Evolutionary conservation across 352 stramenopile genomes (phyloP), one percentile per base, ranked within the genome.

Genomic region (Globisporangium abappressorium): DNA sequence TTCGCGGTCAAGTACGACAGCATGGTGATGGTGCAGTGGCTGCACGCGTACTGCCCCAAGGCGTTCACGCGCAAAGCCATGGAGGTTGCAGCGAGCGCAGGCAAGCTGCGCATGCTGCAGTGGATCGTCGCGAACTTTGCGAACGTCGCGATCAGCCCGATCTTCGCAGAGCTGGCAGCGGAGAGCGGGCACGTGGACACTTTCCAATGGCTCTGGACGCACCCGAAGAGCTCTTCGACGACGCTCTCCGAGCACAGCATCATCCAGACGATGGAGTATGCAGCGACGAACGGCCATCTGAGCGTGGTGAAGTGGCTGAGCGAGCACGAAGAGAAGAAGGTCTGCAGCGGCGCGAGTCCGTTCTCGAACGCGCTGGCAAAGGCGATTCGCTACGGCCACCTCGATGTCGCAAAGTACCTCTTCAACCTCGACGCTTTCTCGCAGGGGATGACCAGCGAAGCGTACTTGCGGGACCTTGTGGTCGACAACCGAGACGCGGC

Each of bases 11-110:
- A 38, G 24, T n/a, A 41, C 28, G 26, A 38, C 53, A 58, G 18
- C 53, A 18, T 58, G 12, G 53, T 3, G 5, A 58, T 58, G 53
- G 26, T 58, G 26, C 14, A 22, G 53, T 58, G 53, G 53, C 53
- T 58, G 12, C 53, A 58, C 53, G 53, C 53, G 53, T 58, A 58
- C 26, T 38, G 53, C 15, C 53, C 53, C n/a, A 20, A 20, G 11
- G 53, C 53, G 15, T 36, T 36, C 26, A 38, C 53, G 14, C 24
- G 53, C 24, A 34, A 34, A 11, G 51, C 51, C 24, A 34, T 34
- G 22, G 51, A 57, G 30, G 51, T n/a, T 11, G 51, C 51, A 20
- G 9, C 51, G 9, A 34, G 12, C 12, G 14, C 51, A 14, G 51
- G 51, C 24, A 57, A 57, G 24, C 51, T 57, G 22, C 8, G 9